These are phyloP conservation scores for Suhomyces sp. DNA, from an alignment of 805 yeast species.

Conservation along the genomic window DNA sequence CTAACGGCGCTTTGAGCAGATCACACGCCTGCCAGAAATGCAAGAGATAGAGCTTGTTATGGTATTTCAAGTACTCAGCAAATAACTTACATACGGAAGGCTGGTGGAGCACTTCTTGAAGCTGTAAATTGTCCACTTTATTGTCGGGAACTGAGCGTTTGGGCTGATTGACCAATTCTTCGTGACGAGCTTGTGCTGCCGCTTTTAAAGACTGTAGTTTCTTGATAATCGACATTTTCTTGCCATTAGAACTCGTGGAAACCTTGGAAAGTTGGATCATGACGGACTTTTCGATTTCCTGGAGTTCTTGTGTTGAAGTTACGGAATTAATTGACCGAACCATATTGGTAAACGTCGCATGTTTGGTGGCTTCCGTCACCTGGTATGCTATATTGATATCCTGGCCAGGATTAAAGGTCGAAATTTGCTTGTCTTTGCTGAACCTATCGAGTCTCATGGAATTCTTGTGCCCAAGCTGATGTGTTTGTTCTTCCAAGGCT, in stretches of 20 bases:
- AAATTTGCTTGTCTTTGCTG: background rate
- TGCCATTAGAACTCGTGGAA: conserved; percentile 1
- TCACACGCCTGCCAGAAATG: conserved; percentile 70
- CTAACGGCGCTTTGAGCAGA: conserved; percentile 68
- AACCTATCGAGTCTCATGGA: background rate
- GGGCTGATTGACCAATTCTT: background rate
- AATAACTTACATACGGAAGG: conserved; percentile 39
- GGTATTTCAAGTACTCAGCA: conserved; percentile 17
- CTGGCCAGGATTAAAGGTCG: background rate
- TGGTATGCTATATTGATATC: conserved; percentile 3
- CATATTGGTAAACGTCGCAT: conserved; percentile 1
- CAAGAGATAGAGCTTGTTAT: conserved; percentile 30
- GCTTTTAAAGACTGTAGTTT: conserved; percentile 6
- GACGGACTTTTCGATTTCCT: conserved; percentile 7
- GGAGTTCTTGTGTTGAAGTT: conserved; percentile 9
- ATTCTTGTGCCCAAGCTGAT: conserved; percentile 7
- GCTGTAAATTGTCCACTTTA: conserved; percentile 18
- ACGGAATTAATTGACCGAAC: background rate
- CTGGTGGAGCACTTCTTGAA: conserved; percentile 47
- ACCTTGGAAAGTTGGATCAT: conserved; percentile 7
- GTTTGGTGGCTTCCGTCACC: conserved; percentile 9
- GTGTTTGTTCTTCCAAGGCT: conserved; percentile 65
- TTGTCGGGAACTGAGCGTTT: background rate
- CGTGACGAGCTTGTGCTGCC: conserved; percentile 1
- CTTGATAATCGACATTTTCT: conserved; percentile 5